These are phyloP conservation scores for Rutstroemia sydowiana DNA, from an alignment of 2,329 filamentous ascomycete genomes.

Conservation along the genomic window DNA sequence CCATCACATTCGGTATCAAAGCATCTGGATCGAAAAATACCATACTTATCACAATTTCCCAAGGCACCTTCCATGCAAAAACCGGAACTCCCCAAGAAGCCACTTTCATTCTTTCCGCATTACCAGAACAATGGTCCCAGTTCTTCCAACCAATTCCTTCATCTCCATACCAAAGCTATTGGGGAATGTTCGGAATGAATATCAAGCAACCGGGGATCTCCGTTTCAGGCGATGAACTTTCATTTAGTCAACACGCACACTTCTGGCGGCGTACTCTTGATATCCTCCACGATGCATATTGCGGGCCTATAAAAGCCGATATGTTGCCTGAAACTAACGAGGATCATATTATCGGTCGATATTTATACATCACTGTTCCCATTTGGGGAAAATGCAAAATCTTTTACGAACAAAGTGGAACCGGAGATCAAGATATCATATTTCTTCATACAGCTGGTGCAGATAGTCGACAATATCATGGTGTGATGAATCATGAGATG, in stretches of 20 bases:
- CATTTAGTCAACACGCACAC: slow-evolving; percentile 35
- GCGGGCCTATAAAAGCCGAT: slow-evolving; percentile 37
- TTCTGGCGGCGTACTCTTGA: slow-evolving; percentile 42
- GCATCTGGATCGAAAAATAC: not conserved
- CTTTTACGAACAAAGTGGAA: slow-evolving; percentile 42
- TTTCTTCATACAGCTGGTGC: slow-evolving; percentile 40
- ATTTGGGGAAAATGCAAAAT: slow-evolving; percentile 42
- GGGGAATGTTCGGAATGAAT: slow-evolving; percentile 35
- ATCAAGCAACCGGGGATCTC: slow-evolving; percentile 42
- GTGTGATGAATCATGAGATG: slow-evolving; percentile 41
- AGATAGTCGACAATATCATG: slow-evolving; percentile 43
- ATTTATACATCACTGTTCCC: slow-evolving; percentile 39
- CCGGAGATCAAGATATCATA: slow-evolving; percentile 38
- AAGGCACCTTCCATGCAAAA: not conserved
- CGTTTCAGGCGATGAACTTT: slow-evolving; percentile 36
- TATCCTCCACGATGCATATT: slow-evolving; percentile 39
- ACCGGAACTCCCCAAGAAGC: not conserved
- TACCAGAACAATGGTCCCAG: slow-evolving; percentile 13
- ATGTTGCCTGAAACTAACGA: slow-evolving; percentile 32
- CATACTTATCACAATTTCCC: not conserved
- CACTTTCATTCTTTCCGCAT: not conserved
- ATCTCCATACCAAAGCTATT: slow-evolving; percentile 14
- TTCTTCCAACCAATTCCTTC: slow-evolving; percentile 13
- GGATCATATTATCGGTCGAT: slow-evolving; percentile 40
- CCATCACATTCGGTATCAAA: not conserved